Conservation (phyloP, 169 alveolate species). For the Plasmodium cynomolgi region DNA sequence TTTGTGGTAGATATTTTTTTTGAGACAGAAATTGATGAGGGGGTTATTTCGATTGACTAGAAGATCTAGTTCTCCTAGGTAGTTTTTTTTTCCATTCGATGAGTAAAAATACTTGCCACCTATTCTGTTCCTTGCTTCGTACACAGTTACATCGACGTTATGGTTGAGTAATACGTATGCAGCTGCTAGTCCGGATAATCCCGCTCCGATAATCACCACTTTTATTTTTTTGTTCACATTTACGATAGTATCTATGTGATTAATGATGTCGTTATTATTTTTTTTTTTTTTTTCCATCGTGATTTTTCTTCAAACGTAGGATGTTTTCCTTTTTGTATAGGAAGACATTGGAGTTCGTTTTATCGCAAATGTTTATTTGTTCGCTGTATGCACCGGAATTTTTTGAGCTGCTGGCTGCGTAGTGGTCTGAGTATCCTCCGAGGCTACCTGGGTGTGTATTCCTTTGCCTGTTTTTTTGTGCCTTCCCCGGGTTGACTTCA, state of each 20-base stretch:
- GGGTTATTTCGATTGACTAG: constrained; percentile 35
- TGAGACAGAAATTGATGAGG: constrained; percentile 49
- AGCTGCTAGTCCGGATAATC: constrained; percentile 58
- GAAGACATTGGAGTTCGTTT: constrained; percentile 11
- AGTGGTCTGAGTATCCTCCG: neutral
- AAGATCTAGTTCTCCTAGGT: constrained; percentile 35
- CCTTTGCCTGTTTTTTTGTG: neutral
- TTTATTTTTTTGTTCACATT: constrained; percentile 19
- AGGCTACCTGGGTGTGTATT: neutral
- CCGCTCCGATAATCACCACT: constrained; percentile 68
- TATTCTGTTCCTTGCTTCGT: constrained; percentile 65
- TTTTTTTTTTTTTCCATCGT: neutral
- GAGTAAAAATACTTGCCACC: constrained; percentile 64
- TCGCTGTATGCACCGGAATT: neutral
- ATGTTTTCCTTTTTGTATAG: constrained; percentile 36
- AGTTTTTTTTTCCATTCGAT: neutral
- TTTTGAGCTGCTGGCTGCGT: neutral
- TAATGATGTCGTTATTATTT: constrained; percentile 41
- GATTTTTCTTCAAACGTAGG: neutral
- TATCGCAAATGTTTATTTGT: constrained; percentile 27
- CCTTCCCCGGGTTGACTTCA: neutral
- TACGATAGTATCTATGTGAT: constrained; percentile 44
- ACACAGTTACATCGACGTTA: constrained; percentile 44
- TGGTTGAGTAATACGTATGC: constrained; percentile 54
- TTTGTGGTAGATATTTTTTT: constrained; percentile 33